Percentiles rank a stretch among this genome's conserved stretches.
Evolutionary conservation across 1,284 basidiomycete genomes (phyloP).

Genomic region (Pisolithus thermaeus): DNA sequence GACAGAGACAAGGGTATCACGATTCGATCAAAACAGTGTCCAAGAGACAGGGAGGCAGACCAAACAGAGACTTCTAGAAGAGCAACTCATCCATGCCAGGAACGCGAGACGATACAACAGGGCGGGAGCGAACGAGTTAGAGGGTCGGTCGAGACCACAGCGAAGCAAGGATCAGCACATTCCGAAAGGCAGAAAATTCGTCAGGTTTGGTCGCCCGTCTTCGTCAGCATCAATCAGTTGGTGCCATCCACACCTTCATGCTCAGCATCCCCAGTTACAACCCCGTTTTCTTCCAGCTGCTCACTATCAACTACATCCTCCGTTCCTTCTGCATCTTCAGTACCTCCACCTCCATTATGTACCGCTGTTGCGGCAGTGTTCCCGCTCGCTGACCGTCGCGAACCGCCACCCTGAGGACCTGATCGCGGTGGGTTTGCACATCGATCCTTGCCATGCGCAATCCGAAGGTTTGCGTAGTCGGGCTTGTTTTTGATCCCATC

Average conservation of each 20-base stretch:
- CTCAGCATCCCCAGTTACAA: conserved; percentile 17
- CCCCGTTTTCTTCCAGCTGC: conserved; percentile 21
- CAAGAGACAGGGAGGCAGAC: conserved; percentile 13
- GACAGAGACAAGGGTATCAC: conserved; percentile 14
- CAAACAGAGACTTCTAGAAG: conserved; percentile 2
- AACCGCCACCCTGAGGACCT: conserved; percentile 62
- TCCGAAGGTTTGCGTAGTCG: conserved; percentile 77
- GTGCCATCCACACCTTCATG: conserved; percentile 19
- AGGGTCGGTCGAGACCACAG: background rate
- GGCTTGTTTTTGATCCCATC: conserved; percentile 84
- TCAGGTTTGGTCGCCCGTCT: background rate
- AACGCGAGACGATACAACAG: background rate
- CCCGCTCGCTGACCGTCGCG: conserved; percentile 36
- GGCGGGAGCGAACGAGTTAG: background rate
- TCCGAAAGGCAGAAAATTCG: too few relatives aligned
- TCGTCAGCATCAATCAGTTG: conserved; percentile 13
- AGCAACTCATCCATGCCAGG: background rate
- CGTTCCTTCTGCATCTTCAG: conserved; percentile 19
- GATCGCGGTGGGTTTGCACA: conserved; percentile 88
- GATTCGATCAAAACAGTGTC: background rate
- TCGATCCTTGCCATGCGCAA: conserved; percentile 91
- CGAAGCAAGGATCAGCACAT: too few relatives aligned
- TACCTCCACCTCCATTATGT: conserved; percentile 16
- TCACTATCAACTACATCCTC: conserved; percentile 16
- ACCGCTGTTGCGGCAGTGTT: conserved; percentile 29